Conservation (phyloP, 2,329 filamentous ascomycete species). For the Thielaviopsis punctulata region DNA sequence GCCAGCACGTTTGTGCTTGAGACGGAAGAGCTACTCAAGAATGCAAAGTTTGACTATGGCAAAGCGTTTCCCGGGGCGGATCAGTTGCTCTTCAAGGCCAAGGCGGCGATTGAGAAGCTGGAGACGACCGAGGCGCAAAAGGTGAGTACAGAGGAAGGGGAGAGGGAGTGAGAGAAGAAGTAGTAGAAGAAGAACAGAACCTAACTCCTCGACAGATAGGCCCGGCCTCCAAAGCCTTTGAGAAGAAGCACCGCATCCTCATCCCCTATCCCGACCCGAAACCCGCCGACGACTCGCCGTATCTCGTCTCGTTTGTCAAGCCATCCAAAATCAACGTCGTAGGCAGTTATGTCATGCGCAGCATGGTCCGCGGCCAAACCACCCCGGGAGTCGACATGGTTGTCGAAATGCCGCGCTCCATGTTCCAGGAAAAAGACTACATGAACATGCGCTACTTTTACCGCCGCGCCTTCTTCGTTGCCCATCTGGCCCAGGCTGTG, state of each 20-base stretch:
- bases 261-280: constrained; percentile 74
- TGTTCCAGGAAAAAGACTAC: constrained; percentile 93
- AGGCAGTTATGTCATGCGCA: constrained; percentile 69
- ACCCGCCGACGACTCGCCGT: constrained; percentile 58
- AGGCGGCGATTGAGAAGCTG: constrained; percentile 33
- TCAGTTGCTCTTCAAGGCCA: constrained; percentile 32
- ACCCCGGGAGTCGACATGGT: constrained; percentile 59
- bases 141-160: no score
- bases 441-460: constrained; percentile 87
- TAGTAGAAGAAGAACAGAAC: background rate
- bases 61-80: constrained; percentile 32
- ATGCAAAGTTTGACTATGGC: constrained; percentile 34
- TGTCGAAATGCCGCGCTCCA: constrained; percentile 59
- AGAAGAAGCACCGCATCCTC: constrained; percentile 48
- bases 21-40: constrained; percentile 40
- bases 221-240: constrained; percentile 50
- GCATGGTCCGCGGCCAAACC: constrained; percentile 47
- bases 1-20: constrained; percentile 41
- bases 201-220: constrained; percentile 34
- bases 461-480: constrained; percentile 81
- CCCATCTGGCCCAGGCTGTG: constrained; percentile 58
- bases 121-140: constrained; percentile 30
- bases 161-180: background rate
- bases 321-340: constrained; percentile 71
- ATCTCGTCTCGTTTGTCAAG: constrained; percentile 62